These are phyloP conservation scores for Didymella segeticola DNA, from an alignment of 2,329 filamentous ascomycete species.

Conservation along the genomic window DNA sequence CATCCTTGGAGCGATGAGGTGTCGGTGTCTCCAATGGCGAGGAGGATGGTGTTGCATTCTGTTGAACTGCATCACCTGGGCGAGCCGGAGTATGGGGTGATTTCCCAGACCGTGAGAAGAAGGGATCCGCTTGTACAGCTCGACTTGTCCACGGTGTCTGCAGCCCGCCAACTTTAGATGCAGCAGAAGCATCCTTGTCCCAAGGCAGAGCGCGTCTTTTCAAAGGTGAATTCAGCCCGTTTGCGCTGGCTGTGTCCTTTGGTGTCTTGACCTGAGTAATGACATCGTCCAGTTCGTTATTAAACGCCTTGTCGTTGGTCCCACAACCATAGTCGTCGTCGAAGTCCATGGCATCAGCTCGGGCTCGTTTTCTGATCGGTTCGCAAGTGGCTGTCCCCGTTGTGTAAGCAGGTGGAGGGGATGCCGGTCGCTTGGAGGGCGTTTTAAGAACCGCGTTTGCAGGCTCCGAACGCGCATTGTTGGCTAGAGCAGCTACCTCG, in stretches of 20 bases:
- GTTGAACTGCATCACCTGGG: constrained; percentile 6
- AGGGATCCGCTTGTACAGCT: constrained; percentile 19
- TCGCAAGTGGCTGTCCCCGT: constrained; percentile 14
- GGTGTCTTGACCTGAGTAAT: constrained; percentile 47
- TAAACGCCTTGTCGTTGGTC: constrained; percentile 38
- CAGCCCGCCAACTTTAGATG: constrained; percentile 22
- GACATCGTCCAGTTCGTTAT: constrained; percentile 41
- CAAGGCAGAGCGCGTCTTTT: constrained; percentile 49
- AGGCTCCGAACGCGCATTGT: constrained; percentile 54
- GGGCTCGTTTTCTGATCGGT: constrained; percentile 40
- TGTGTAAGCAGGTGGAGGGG: constrained; percentile 32
- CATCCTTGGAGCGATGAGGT: constrained; percentile 39
- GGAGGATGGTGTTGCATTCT: constrained; percentile 23
- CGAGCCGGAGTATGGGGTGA: constrained; percentile 29
- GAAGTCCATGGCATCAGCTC: constrained; percentile 30
- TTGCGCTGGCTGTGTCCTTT: constrained; percentile 49
- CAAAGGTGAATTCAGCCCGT: constrained; percentile 47
- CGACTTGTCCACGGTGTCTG: constrained; percentile 38
- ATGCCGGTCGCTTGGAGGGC: constrained; percentile 23
- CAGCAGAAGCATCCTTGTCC: constrained; percentile 30
- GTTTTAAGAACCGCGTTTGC: constrained; percentile 14
- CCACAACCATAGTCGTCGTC: constrained; percentile 46
- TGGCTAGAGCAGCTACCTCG: constrained; percentile 56
- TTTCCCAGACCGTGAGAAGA: constrained; percentile 15
- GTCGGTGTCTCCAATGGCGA: constrained; percentile 45